phyloP scores from a whole-genome alignment of 2,329 filamentous ascomycete genomes.

The Penicillium sp. region DNA sequence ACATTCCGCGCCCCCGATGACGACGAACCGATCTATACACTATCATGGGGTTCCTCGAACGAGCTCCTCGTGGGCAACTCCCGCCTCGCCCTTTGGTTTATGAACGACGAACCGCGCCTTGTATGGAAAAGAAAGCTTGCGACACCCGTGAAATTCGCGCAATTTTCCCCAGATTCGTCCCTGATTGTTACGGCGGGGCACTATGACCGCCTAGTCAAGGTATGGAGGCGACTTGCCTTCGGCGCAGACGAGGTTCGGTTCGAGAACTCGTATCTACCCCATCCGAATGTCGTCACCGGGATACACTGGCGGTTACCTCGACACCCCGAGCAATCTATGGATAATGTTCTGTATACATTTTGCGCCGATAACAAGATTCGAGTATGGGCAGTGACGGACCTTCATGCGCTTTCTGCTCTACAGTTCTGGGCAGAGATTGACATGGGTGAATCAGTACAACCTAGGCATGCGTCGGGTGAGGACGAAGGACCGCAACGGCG shows the following conservation, averaged over 20 bases:
- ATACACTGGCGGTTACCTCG: slow-evolving; percentile 82
- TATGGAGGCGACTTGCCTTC: slow-evolving; percentile 87
- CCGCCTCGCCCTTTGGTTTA: slow-evolving; percentile 68
- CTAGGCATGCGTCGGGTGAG: slow-evolving; percentile 45
- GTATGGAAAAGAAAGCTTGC: slow-evolving; percentile 76
- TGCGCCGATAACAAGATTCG: slow-evolving; percentile 77
- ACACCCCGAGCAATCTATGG: slow-evolving; percentile 72
- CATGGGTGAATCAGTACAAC: slow-evolving; percentile 68
- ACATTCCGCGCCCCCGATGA: slow-evolving; percentile 48
- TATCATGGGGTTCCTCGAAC: slow-evolving; percentile 86
- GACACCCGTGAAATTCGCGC: slow-evolving; percentile 69
- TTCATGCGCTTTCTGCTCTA: slow-evolving; percentile 68
- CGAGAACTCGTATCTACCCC: slow-evolving; percentile 86
- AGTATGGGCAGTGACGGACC: slow-evolving; percentile 78
- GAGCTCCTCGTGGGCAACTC: slow-evolving; percentile 79
- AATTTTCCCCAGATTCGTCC: slow-evolving; percentile 81
- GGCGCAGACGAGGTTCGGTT: slow-evolving; percentile 81
- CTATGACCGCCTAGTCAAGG: slow-evolving; percentile 81
- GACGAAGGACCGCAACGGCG: slow-evolving; percentile 47
- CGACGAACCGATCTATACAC: slow-evolving; percentile 49
- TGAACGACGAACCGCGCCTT: slow-evolving; percentile 46
- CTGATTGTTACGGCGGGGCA: slow-evolving; percentile 79
- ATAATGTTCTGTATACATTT: slow-evolving; percentile 88
- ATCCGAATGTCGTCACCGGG: slow-evolving; percentile 75
- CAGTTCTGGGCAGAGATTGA: slow-evolving; percentile 81